Base-by-base conservation (phyloP, 2,329 filamentous ascomycete species). In the Alternaria gansuensis region DNA sequence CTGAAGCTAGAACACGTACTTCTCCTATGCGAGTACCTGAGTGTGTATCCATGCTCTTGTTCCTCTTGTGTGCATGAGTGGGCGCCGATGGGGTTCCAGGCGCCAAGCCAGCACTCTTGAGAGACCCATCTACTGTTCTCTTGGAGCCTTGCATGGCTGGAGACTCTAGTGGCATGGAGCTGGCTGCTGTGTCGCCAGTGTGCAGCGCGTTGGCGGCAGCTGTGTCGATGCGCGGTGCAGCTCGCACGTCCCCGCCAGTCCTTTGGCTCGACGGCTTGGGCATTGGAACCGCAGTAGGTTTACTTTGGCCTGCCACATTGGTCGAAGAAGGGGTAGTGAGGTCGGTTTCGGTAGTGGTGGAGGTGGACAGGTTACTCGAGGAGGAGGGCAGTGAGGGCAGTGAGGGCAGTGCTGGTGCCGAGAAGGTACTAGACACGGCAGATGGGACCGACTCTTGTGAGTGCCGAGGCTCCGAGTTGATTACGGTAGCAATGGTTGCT, bases 121-220 rank as follows among this genome's bases (percentile, higher is more conserved):
- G 82, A 49, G 86, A 82, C 40, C 91, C 92, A 71, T 90, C 89
- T 33, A 91, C 90, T 69, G 87, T 94, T 66, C 92, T 85, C 79
- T 96, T 96, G 62, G 87, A 86, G 17, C 85, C 82, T 66, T 73
- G 82, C 55, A 54, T 64, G 62, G 66, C 73, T 41, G 72, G 80
- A 57, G 74, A 79, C n/a, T 75, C 74, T n/a, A 78, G 63, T 51
- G 74, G 72, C 75, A 79, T 77, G 57, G 80, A 76, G 62, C 79
- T 80, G 40, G 74, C 71, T 73, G 72, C 62, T 55, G 69, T 73
- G 70, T 68, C 61, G 70, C 67, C 67, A 48, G 64, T 63, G 67
- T 62, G 71, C 66, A 56, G 57, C 60, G 64, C 64, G 60, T 70
- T 74, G 46, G 63, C 67, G 44, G 65, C 62, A 51, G 57, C 56